These are phyloP conservation scores for Backusella tarrabulga DNA, from an alignment of 192 early-diverging fungal species.

Conservation along the genomic window DNA sequence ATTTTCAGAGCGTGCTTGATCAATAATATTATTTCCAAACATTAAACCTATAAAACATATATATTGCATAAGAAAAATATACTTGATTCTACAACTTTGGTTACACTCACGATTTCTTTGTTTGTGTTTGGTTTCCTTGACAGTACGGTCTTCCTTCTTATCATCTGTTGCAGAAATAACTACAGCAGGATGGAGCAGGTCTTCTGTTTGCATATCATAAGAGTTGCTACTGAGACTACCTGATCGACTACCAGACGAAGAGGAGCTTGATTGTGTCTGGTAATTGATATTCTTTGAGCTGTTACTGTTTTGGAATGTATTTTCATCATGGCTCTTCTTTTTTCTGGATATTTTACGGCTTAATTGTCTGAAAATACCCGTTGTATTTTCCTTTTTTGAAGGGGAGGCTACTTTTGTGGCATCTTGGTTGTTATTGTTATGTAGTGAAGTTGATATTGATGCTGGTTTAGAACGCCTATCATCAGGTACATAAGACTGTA, in stretches of 20 bases:
- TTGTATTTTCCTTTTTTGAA: neutral
- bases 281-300: neutral
- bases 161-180: neutral
- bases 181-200: neutral
- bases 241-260: neutral
- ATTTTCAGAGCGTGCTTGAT: slow-evolving; percentile 56
- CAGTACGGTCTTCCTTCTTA: neutral
- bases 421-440: neutral
- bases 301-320: neutral
- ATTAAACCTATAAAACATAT: slow-evolving; percentile 27
- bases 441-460: neutral
- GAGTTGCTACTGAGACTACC: neutral
- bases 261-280: neutral
- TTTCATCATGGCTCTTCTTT: neutral
- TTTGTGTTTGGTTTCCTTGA: neutral
- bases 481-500: neutral
- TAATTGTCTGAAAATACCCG: slow-evolving; percentile 4
- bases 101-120: neutral
- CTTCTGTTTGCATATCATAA: slow-evolving; percentile 1
- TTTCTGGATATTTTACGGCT: slow-evolving; percentile 4
- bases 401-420: neutral
- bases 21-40: slow-evolving; percentile 63
- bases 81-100: neutral
- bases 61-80: neutral
- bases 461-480: neutral